A percentile compares a stretch with the other conserved stretches of the same genome.
Conservation (phyloP, 306 rosid species). For the Trifolium repens region DNA sequence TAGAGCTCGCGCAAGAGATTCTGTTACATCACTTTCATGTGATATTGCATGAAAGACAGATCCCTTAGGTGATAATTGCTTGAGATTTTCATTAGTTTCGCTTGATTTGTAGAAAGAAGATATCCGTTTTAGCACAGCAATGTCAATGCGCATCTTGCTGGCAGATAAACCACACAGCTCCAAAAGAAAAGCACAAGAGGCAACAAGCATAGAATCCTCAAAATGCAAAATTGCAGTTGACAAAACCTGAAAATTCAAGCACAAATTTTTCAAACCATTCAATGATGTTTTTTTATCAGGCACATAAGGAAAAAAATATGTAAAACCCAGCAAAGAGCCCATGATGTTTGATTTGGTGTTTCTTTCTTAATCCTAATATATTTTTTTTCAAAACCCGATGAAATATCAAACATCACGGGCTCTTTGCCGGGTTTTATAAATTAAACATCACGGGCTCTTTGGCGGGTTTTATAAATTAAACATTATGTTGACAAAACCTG, state of each 20-base stretch:
- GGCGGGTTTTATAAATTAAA: too few relatives aligned
- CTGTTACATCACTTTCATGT: conserved; percentile 67
- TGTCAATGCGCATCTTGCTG: conserved; percentile 72
- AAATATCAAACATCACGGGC: too few relatives aligned
- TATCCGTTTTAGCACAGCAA: conserved; percentile 83
- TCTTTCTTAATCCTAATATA: too few relatives aligned
- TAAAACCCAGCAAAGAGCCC: conserved; percentile 7
- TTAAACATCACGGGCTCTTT: too few relatives aligned
- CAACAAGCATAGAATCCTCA: conserved; percentile 84
- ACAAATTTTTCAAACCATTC: conserved; percentile 27
- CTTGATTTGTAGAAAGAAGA: conserved; percentile 70
- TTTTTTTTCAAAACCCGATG: too few relatives aligned
- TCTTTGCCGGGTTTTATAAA: too few relatives aligned
- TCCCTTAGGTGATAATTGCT: conserved; percentile 66
- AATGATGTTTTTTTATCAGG: conserved; percentile 15
- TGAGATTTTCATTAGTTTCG: conserved; percentile 62
- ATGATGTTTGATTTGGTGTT: neutral
- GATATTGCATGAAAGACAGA: conserved; percentile 76
- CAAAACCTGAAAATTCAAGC: conserved; percentile 67
- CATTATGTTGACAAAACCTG: conserved; percentile 71
- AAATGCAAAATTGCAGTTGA: conserved; percentile 86
- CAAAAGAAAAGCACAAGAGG: conserved; percentile 87
- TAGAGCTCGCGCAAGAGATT: conserved; percentile 84
- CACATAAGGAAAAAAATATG: conserved; percentile 20
- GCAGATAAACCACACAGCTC: conserved; percentile 95